Evolutionary conservation across 345 rosid genomes (phyloP).

Genomic region (Pistacia atlantica): DNA sequence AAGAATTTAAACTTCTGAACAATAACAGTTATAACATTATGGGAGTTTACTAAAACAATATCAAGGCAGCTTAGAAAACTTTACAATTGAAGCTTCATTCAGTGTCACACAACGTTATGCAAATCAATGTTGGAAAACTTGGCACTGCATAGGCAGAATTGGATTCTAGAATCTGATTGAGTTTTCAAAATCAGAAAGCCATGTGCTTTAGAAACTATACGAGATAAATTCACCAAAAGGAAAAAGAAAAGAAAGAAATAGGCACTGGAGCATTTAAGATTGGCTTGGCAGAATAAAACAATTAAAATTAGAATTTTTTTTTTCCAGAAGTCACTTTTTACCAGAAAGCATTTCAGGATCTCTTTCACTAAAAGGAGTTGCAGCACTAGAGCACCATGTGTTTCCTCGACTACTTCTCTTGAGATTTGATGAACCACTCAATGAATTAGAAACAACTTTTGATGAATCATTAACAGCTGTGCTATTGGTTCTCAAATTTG

Average conservation of each 20-base stretch:
- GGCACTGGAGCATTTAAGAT: neutral
- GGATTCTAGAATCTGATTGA: neutral
- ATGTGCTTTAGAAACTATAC: neutral
- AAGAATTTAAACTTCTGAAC: neutral
- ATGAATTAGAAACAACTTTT: conserved; percentile 17
- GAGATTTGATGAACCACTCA: conserved; percentile 25
- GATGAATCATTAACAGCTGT: conserved; percentile 17
- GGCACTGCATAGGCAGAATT: neutral
- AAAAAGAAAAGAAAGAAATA: neutral
- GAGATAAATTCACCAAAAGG: neutral
- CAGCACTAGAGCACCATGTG: conserved; percentile 11
- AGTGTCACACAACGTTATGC: neutral
- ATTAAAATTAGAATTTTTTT: conserved; percentile 2
- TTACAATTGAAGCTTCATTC: neutral
- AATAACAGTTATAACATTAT: neutral
- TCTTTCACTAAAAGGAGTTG: conserved; percentile 18
- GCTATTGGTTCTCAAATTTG: conserved; percentile 23
- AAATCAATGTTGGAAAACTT: conserved; percentile 7
- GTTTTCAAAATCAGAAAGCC: neutral
- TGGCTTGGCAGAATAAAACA: neutral
- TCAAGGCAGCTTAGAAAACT: neutral
- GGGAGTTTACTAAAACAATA: neutral
- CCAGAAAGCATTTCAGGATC: conserved; percentile 32
- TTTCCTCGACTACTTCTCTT: conserved; percentile 21
- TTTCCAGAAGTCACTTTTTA: conserved; percentile 22